A percentile compares a stretch with the other conserved stretches of the same genome.
Evolutionary conservation across 352 stramenopile species (phyloP).

Genomic region (Pythium sp.): DNA sequence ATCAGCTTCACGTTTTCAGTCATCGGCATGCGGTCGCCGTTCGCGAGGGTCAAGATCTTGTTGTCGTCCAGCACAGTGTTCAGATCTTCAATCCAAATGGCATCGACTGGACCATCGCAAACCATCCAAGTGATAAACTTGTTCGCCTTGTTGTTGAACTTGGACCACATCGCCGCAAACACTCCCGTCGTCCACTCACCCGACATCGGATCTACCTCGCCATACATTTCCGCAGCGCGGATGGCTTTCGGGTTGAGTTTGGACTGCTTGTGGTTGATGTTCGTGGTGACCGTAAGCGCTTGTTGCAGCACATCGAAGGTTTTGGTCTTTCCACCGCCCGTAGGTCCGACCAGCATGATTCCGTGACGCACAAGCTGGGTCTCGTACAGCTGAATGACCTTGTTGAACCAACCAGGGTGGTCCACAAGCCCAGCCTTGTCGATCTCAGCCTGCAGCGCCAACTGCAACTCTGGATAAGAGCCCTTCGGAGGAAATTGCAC

Average conservation of each 20-base stretch:
- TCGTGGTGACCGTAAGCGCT: conserved; percentile 91
- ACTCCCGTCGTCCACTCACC: conserved; percentile 98
- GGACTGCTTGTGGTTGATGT: conserved; percentile 93
- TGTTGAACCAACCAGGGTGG: conserved; percentile 89
- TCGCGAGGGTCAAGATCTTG: conserved; percentile 96
- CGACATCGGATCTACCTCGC: conserved; percentile 94
- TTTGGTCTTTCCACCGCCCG: conserved; percentile 96
- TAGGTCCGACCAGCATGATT: conserved; percentile 98
- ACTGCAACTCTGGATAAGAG: conserved; percentile 95
- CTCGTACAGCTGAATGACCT: conserved; percentile 98
- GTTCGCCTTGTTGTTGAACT: conserved; percentile 98
- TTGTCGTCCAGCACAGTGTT: conserved; percentile 99
- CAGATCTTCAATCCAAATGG: conserved; percentile 98
- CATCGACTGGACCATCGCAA: conserved; percentile 95
- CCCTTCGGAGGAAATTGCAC: conserved; percentile 89
- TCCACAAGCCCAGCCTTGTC: conserved; percentile 91
- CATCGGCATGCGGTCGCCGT: conserved; percentile 98
- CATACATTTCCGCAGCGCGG: conserved; percentile 97
- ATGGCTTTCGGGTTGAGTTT: conserved; percentile 98
- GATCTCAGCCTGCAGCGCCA: conserved; percentile 82
- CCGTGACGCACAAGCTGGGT: conserved; percentile 97
- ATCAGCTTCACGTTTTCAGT: conserved; percentile 97
- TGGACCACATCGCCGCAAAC: conserved; percentile 98
- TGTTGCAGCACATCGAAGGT: conserved; percentile 96
- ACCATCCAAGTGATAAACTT: conserved; percentile 99